Evolutionary conservation across 495 filamentous ascomycete genomes (phyloP).

Genomic region (Baudoinia panamericana): DNA sequence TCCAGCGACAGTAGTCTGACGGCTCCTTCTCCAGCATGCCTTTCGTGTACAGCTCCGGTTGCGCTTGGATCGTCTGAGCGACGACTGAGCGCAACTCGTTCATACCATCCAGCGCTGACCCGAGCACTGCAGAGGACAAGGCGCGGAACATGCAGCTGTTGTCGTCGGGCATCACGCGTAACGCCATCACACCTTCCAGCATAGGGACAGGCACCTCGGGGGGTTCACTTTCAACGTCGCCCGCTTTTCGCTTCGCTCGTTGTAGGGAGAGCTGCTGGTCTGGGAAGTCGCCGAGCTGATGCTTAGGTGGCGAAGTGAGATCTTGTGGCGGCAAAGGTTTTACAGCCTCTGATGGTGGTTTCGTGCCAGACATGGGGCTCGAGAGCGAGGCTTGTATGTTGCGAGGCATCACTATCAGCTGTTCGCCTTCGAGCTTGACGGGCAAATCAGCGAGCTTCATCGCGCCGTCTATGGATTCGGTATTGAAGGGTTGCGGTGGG

Average conservation of each 20-base stretch:
- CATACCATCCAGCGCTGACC: constrained; percentile 52
- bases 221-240: constrained; percentile 40
- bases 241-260: constrained; percentile 29
- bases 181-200: constrained; percentile 53
- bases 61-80: constrained; percentile 60
- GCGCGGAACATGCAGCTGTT: constrained; percentile 93
- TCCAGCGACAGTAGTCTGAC: constrained; percentile 72
- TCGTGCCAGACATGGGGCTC: constrained; percentile 13
- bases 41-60: constrained; percentile 57
- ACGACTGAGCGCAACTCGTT: constrained; percentile 67
- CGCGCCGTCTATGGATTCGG: constrained; percentile 37
- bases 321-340: constrained; percentile 16
- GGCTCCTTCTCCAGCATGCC: constrained; percentile 60
- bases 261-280: constrained; percentile 21
- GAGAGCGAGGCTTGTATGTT: constrained; percentile 30
- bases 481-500: constrained; percentile 56
- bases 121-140: constrained; percentile 62
- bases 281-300: constrained; percentile 15
- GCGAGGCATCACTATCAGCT: constrained; percentile 50
- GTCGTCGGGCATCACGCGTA: constrained; percentile 95
- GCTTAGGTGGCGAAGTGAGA: constrained; percentile 8
- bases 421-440: constrained; percentile 68
- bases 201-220: constrained; percentile 54
- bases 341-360: constrained; percentile 9
- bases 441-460: constrained; percentile 41